Base-by-base conservation (phyloP, 139 green algal species). In the Chloropicon primus region DNA sequence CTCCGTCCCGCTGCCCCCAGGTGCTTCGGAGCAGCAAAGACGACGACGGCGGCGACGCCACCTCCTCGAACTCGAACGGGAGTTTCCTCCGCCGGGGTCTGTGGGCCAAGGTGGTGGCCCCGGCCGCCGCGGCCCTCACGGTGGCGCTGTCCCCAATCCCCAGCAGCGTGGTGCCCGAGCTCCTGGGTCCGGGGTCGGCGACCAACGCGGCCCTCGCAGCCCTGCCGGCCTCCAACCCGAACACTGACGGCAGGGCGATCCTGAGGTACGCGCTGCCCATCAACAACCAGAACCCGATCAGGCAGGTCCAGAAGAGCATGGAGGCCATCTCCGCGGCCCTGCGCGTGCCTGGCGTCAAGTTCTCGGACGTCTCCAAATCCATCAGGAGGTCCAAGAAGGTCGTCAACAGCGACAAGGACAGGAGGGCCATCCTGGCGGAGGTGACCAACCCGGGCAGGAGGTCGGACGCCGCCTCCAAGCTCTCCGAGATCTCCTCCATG, bases 201-300 rank as follows among this genome's bases (percentile, higher is more conserved):
- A n/a, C n/a, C n/a, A 62, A 62, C 41, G 41, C 41, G 10, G 41
- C 41, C 5, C 41, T n/a, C 5, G 41, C 41, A 62, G 41, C 10
- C 5, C 41, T 62, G 5, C 41, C 41, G 41, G 41, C 41, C 41
- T 62, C 41, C 10, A 62, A 62, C 41, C 41, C 41, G 10, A 62
- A 62, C 41, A 62, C 41, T 17, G 41, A 98, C 73, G 89, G 94
- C 0, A 54, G 82, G 1, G 92, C 96, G 0, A 87, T 99, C 41
- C 84, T 99, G 83, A 88, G 95, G 1, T 90, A 98, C 77, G 92
- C 96, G 0, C 87, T 99, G 28, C 96, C 95, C 0, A 95, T 99
- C 73, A 72, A 94, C 41, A 96, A 96, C 85, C 41, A 62, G 41
- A 96, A 97, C 84, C 83, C 87, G 3, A 96, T 97, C 27, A 84